Percentiles rank a stretch among this genome's conserved stretches.
These are phyloP conservation scores for Microcyclospora tardicrescens DNA, from an alignment of 2,329 filamentous ascomycete genomes.

Conservation along the genomic window DNA sequence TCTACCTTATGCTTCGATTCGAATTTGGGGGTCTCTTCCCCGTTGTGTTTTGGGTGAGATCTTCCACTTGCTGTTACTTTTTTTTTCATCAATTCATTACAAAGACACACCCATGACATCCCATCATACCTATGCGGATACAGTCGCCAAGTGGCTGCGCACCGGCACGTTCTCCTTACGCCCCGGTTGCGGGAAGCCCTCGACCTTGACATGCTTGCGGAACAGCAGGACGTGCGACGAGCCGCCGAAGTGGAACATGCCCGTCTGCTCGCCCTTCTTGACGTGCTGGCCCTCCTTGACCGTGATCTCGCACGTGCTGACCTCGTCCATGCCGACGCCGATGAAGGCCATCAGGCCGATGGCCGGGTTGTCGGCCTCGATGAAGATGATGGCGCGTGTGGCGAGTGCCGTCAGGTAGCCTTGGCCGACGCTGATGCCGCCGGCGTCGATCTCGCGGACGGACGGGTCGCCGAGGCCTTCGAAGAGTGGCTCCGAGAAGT, in stretches of 20 bases:
- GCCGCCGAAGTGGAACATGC: constrained; percentile 75
- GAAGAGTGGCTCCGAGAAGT: constrained; percentile 50
- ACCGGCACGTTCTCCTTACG: constrained; percentile 26
- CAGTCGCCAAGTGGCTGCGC: constrained; percentile 23
- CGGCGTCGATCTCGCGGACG: constrained; percentile 28
- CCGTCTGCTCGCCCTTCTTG: constrained; percentile 56
- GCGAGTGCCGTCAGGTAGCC: constrained; percentile 56
- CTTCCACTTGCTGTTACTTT: too few relatives aligned
- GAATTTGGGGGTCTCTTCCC: too few relatives aligned
- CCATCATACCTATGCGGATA: constrained; percentile 12
- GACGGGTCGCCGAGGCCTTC: constrained; percentile 30
- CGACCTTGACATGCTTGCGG: constrained; percentile 38
- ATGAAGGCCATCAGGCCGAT: constrained; percentile 61
- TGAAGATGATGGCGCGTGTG: constrained; percentile 55
- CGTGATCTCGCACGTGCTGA: constrained; percentile 57
- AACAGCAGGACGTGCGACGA: constrained; percentile 58
- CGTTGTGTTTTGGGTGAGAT: too few relatives aligned
- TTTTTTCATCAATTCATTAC: too few relatives aligned
- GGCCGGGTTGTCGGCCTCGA: constrained; percentile 53
- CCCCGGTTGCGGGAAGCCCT: constrained; percentile 22
- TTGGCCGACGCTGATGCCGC: constrained; percentile 38
- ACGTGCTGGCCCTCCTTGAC: constrained; percentile 53
- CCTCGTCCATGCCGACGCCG: constrained; percentile 64
- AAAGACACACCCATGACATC: background rate
- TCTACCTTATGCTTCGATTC: too few relatives aligned